Evolutionary conservation across 202 grass and related monocot genomes (phyloP), one percentile per base, ranked within the genome.

Genomic region (Panicum virgatum): DNA sequence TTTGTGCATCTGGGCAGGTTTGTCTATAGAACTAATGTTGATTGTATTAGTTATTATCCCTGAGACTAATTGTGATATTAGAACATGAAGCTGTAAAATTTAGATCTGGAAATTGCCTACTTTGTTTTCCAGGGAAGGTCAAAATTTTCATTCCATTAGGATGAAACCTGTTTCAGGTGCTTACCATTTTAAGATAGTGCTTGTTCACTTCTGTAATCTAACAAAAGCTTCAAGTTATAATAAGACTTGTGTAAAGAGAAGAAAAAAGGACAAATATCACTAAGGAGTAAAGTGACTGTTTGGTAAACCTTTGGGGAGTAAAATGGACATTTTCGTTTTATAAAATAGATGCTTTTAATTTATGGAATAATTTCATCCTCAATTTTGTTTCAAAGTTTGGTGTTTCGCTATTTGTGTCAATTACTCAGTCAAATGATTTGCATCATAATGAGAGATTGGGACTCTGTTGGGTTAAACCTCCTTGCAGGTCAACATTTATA

Each of bases 1-100:
- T 96, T 58, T 96, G 93, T 86, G 87, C 93, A 81, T 90, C 85
- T 85, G 76, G 77, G 82, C 83, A 92, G 86, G 85, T 90, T 78
- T 78, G 79, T 85, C 60, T 81, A 29, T 71, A 75, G n/a, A 64
- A 42, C 79, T 44, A 57, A 38, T 75, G 9, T 85, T 23, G 36
- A 62, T 82, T 69, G 6, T 83, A 37, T 80, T 67, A 39, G 12
- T 77, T 81, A 7, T 78, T 48, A 68, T 81, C 11, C 36, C 40
- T 59, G 20, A 65, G 15, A n/a, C 22, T 61, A 44, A 50, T 67
- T 72, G 3, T 16, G 15, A 40, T 47, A 43, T 32, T 70, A 5
- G 50, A n/a, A 38, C 66, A 19, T 68, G 63, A 81, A 68, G 4
- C 30, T 68, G 16, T 34, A 68, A 53, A 76, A 69, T 15, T 61